A percentile compares a stretch with the other conserved stretches of the same genome.
These are phyloP conservation scores for Achaetomium macrosporum DNA, from an alignment of 2,329 filamentous ascomycete genomes.

Conservation along the genomic window DNA sequence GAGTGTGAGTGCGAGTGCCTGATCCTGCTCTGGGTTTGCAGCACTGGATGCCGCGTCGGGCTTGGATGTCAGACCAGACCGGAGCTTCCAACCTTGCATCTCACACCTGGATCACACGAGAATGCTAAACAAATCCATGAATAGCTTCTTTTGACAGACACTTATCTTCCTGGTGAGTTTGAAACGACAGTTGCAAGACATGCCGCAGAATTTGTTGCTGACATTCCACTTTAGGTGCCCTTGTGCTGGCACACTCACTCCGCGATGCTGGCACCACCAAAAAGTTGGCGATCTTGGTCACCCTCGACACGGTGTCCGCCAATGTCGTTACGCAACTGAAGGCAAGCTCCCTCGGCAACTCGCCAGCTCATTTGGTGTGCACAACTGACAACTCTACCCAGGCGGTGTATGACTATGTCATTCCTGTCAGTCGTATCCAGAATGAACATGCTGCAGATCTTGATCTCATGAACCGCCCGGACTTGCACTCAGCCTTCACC, in stretches of 20 bases:
- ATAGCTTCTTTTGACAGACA: slow-evolving; percentile 87
- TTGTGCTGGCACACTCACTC: slow-evolving; percentile 89
- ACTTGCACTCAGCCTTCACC: slow-evolving; percentile 89
- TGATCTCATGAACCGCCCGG: slow-evolving; percentile 82
- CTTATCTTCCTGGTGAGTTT: slow-evolving; percentile 77
- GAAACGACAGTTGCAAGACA: slow-evolving; percentile 7
- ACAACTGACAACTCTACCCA: slow-evolving; percentile 34
- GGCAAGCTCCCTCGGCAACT: slow-evolving; percentile 40
- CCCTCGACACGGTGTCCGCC: slow-evolving; percentile 68
- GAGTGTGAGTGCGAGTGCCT: slow-evolving; percentile 41
- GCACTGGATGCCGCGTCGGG: not conserved
- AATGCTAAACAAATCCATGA: slow-evolving; percentile 20
- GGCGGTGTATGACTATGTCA: slow-evolving; percentile 81
- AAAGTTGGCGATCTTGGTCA: slow-evolving; percentile 80
- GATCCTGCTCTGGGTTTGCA: not conserved
- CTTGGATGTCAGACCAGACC: not conserved
- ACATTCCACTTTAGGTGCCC: slow-evolving; percentile 60
- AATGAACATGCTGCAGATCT: slow-evolving; percentile 77
- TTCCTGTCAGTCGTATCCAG: slow-evolving; percentile 73
- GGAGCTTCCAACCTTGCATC: not conserved
- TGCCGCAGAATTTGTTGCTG: slow-evolving; percentile 20
- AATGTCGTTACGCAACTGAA: slow-evolving; percentile 73
- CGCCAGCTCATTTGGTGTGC: not conserved
- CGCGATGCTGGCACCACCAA: slow-evolving; percentile 83
- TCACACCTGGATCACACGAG: not conserved